Conservation (phyloP, 768 basidiomycete species). For the Hygrophoropsis aurantiaca region DNA sequence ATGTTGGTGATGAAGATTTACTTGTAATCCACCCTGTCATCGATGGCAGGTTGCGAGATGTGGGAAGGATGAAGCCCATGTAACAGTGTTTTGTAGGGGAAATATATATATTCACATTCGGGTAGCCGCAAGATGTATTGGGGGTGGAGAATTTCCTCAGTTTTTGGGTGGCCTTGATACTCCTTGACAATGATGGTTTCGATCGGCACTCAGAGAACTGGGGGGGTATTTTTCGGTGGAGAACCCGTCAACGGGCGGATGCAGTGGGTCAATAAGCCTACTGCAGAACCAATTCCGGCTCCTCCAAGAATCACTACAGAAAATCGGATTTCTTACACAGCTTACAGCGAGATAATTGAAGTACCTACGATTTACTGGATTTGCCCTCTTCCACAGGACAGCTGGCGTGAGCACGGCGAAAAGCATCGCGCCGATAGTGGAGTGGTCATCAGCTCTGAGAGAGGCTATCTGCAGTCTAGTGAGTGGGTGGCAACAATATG, state of each 20-base stretch:
- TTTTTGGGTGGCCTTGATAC: no score
- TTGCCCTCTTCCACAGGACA: conserved; percentile 70
- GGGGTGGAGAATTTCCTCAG: no score
- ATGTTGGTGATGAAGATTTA: conserved; percentile 43
- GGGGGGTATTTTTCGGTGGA: conserved; percentile 37
- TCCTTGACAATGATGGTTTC: no score
- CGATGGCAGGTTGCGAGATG: conserved; percentile 67
- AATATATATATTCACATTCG: no score
- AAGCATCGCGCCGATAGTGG: conserved; percentile 70
- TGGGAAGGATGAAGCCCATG: conserved; percentile 32
- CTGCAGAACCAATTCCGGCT: conserved; percentile 61
- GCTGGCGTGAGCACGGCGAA: conserved; percentile 66
- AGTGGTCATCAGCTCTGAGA: conserved; percentile 69
- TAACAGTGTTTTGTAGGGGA: conserved; percentile 9
- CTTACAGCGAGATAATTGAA: not conserved
- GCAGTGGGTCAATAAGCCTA: conserved; percentile 61
- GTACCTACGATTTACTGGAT: conserved; percentile 55
- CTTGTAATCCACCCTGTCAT: conserved; percentile 58
- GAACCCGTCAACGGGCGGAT: conserved; percentile 55
- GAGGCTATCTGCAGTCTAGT: conserved; percentile 46
- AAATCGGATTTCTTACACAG: not conserved
- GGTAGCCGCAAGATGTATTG: no score
- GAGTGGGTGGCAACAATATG: not conserved
- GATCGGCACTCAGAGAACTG: no score
- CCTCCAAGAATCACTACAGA: conserved; percentile 80